Percentiles rank a stretch among this genome's conserved stretches.
Conservation (phyloP, 805 yeast genomes). For the Ogataea pini region DNA sequence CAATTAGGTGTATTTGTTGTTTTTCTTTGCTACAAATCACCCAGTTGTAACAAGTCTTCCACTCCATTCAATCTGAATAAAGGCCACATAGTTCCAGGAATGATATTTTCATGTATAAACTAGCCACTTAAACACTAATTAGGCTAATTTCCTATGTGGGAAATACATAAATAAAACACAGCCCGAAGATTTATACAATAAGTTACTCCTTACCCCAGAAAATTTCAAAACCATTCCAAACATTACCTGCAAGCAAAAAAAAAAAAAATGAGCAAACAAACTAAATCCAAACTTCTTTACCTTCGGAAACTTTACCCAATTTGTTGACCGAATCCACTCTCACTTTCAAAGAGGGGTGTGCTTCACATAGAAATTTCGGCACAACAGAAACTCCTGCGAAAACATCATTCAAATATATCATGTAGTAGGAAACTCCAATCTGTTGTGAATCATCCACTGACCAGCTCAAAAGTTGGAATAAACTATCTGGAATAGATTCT, state of each 20-base stretch:
- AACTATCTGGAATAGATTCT: slow-evolving; percentile 1
- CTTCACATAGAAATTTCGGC: slow-evolving; percentile 13
- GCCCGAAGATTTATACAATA: neutral
- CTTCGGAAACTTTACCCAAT: slow-evolving; percentile 22
- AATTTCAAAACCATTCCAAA: neutral
- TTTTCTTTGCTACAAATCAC: too few species aligned
- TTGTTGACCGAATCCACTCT: slow-evolving; percentile 29
- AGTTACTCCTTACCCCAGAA: neutral
- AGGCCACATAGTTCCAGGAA: too few species aligned
- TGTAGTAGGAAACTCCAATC: slow-evolving; percentile 29
- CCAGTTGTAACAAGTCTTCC: too few species aligned
- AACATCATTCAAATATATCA: slow-evolving; percentile 32
- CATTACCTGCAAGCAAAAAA: too few species aligned
- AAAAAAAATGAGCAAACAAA: too few species aligned
- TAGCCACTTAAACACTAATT: neutral
- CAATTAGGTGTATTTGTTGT: too few species aligned
- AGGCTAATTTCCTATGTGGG: slow-evolving; percentile 4
- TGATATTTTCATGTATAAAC: neutral
- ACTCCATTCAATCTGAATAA: too few species aligned
- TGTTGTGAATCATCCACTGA: slow-evolving; percentile 24
- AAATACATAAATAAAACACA: slow-evolving; percentile 2
- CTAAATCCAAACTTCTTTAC: slow-evolving; percentile 1
- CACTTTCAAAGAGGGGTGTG: slow-evolving; percentile 7
- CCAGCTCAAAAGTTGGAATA: slow-evolving; percentile 22
- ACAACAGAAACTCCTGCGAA: slow-evolving; percentile 31